These are phyloP conservation scores for Aspergillus egyptiacus DNA, from an alignment of 495 filamentous ascomycete species.

Conservation along the genomic window DNA sequence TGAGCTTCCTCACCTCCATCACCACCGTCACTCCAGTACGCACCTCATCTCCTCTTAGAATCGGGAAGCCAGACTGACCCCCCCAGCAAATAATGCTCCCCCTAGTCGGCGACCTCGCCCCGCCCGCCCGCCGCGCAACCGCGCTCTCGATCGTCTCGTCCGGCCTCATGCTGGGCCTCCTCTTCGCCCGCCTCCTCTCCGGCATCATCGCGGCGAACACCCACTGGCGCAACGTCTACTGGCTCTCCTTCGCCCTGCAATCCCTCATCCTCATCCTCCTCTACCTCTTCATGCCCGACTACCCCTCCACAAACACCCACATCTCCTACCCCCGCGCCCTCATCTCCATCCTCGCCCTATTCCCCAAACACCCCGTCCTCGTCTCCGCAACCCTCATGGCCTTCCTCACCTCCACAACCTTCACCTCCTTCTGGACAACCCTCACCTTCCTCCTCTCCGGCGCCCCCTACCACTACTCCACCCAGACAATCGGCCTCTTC, in stretches of 20 bases:
- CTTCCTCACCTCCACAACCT: slow-evolving; percentile 50
- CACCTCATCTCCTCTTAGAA: neutral
- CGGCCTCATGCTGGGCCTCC: slow-evolving; percentile 69
- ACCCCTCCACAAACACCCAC: slow-evolving; percentile 63
- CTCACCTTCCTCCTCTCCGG: slow-evolving; percentile 71
- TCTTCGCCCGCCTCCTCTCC: slow-evolving; percentile 70
- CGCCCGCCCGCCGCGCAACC: slow-evolving; percentile 43
- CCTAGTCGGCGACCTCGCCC: slow-evolving; percentile 74
- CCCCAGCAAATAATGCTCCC: slow-evolving; percentile 70
- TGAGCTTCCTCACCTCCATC: slow-evolving; percentile 65
- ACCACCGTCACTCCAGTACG: slow-evolving; percentile 70
- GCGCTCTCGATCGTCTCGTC: slow-evolving; percentile 66
- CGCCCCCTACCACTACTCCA: slow-evolving; percentile 60
- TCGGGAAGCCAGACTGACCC: neutral
- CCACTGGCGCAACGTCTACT: slow-evolving; percentile 73
- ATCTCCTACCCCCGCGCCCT: slow-evolving; percentile 59
- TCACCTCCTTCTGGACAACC: slow-evolving; percentile 78
- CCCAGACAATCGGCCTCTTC: slow-evolving; percentile 68
- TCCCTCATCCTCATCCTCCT: slow-evolving; percentile 59
- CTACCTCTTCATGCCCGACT: slow-evolving; percentile 75
- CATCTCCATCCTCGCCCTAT: slow-evolving; percentile 53
- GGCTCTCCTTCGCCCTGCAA: slow-evolving; percentile 70
- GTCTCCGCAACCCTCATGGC: slow-evolving; percentile 59
- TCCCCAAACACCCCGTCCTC: slow-evolving; percentile 59
- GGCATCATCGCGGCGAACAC: slow-evolving; percentile 67